These are phyloP conservation scores for Cyclotella atomus DNA, from an alignment of 108 stramenopile genomes.

Conservation along the genomic window DNA sequence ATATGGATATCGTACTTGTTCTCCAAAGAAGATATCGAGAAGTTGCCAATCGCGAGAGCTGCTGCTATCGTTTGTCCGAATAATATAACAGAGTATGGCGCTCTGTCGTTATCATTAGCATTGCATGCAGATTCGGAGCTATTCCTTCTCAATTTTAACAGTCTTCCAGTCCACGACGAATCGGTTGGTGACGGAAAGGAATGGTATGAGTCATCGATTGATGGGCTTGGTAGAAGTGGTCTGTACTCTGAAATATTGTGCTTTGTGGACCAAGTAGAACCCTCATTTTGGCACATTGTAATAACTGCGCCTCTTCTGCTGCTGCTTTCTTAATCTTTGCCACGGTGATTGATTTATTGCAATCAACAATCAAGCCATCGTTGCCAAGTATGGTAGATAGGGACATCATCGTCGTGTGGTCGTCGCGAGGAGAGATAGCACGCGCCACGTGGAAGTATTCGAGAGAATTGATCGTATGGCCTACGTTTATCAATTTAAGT, in stretches of 20 bases:
- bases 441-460: too few species aligned
- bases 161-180: background rate
- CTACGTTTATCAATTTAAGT: too few species aligned
- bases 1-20: conserved; percentile 51
- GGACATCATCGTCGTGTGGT: too few species aligned
- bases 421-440: too few species aligned
- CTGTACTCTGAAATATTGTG: background rate
- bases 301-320: background rate
- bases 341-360: background rate
- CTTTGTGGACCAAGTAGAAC: background rate
- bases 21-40: conserved; percentile 62
- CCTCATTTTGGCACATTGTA: conserved; percentile 1
- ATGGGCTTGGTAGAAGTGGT: background rate
- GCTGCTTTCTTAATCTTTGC: background rate
- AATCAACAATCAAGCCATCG: background rate
- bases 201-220: background rate
- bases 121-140: background rate
- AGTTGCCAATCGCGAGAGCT: conserved; percentile 56
- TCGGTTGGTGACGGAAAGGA: background rate
- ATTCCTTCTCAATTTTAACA: background rate
- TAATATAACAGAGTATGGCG: background rate
- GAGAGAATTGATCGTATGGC: too few species aligned
- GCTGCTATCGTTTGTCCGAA: conserved; percentile 9
- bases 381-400: too few species aligned
- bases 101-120: background rate